Conservation (phyloP, 1,284 basidiomycete genomes). For the Heterobasidion irregulare region DNA sequence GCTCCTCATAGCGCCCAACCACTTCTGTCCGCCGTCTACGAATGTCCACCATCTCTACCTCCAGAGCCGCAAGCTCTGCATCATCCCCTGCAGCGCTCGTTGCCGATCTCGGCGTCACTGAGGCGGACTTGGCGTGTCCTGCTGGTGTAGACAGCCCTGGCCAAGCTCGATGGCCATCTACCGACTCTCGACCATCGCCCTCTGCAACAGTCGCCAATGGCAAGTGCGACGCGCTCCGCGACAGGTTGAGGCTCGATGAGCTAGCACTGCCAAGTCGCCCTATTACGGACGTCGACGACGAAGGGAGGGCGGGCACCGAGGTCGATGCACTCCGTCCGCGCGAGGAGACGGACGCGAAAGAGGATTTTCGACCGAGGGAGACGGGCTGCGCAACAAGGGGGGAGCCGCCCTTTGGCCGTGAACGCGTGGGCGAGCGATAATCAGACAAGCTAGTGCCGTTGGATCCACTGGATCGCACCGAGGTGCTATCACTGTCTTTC, state of each 20-base stretch:
- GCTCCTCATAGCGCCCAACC: slow-evolving; percentile 51
- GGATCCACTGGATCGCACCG: slow-evolving; percentile 44
- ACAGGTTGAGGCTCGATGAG: slow-evolving; percentile 36
- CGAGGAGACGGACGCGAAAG: slow-evolving; percentile 39
- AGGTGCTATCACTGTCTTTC: slow-evolving; percentile 34
- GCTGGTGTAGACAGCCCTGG: background rate
- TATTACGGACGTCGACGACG: slow-evolving; percentile 11
- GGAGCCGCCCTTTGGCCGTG: slow-evolving; percentile 14
- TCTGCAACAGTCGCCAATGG: slow-evolving; percentile 44
- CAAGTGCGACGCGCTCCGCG: slow-evolving; percentile 36
- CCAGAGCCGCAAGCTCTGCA: slow-evolving; percentile 25
- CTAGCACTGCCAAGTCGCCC: slow-evolving; percentile 27
- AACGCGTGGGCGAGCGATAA: slow-evolving; percentile 26
- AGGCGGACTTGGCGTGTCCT: background rate
- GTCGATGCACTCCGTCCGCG: slow-evolving; percentile 18
- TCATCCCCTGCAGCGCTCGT: slow-evolving; percentile 12
- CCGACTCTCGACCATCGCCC: slow-evolving; percentile 22
- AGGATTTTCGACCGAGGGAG: slow-evolving; percentile 35
- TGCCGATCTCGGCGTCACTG: slow-evolving; percentile 7
- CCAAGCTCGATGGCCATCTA: slow-evolving; percentile 8
- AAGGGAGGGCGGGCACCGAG: slow-evolving; percentile 10
- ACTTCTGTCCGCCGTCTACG: slow-evolving; percentile 55
- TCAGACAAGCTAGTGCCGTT: slow-evolving; percentile 34
- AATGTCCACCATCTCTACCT: slow-evolving; percentile 55
- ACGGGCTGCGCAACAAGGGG: slow-evolving; percentile 18